These are phyloP conservation scores for Hymenoscyphus fraxineus DNA, from an alignment of 2,329 filamentous ascomycete genomes.

Conservation along the genomic window DNA sequence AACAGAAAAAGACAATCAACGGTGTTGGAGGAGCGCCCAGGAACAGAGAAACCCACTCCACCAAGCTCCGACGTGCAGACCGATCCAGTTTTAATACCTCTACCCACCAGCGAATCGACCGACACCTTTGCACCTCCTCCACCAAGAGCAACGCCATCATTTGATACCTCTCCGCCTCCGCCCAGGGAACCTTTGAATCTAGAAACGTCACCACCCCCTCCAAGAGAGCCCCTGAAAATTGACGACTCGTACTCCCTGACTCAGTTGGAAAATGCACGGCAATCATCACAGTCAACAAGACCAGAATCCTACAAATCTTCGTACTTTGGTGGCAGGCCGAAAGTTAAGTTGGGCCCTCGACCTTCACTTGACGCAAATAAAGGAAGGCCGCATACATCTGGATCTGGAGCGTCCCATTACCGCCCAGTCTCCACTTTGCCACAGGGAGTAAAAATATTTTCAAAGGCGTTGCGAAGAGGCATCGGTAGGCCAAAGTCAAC, in stretches of 20 bases:
- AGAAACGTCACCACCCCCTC: slow-evolving; percentile 27
- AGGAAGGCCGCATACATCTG: slow-evolving; percentile 55
- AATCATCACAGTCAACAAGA: slow-evolving; percentile 48
- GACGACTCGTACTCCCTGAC: slow-evolving; percentile 24
- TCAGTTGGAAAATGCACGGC: slow-evolving; percentile 25
- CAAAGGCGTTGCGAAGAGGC: slow-evolving; percentile 53
- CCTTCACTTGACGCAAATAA: slow-evolving; percentile 64
- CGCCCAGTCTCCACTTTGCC: slow-evolving; percentile 77
- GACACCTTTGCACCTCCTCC: slow-evolving; percentile 29
- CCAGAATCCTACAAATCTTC: slow-evolving; percentile 50
- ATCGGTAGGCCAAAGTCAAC: slow-evolving; percentile 41
- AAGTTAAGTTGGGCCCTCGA: slow-evolving; percentile 84
- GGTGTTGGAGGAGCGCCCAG: slow-evolving; percentile 43
- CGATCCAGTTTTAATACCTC: slow-evolving; percentile 16
- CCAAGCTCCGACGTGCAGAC: slow-evolving; percentile 16
- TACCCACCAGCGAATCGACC: slow-evolving; percentile 18
- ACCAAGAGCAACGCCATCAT: slow-evolving; percentile 7
- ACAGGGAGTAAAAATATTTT: slow-evolving; percentile 69
- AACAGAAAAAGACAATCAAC: slow-evolving; percentile 57
- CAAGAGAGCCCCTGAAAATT: slow-evolving; percentile 18
- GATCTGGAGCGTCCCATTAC: slow-evolving; percentile 52
- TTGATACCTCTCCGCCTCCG: slow-evolving; percentile 27
- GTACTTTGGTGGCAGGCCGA: slow-evolving; percentile 61
- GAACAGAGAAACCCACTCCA: slow-evolving; percentile 28
- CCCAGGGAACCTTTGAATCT: slow-evolving; percentile 7